A percentile compares a stretch with the other conserved stretches of the same genome.
Conservation (phyloP, 345 rosid genomes). For the Gossypium bickii region DNA sequence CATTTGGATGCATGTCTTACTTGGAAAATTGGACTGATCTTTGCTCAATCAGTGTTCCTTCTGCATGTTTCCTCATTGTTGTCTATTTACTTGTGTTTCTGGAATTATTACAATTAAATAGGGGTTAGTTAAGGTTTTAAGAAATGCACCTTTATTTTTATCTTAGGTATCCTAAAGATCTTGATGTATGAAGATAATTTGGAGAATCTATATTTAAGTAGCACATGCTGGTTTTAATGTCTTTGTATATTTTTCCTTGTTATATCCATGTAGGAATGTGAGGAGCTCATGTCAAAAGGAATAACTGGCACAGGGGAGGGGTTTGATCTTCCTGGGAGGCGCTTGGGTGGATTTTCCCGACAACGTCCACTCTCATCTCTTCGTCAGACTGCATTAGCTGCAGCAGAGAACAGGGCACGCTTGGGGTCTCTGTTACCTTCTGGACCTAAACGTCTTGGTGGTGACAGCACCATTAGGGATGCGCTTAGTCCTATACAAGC, state of each 20-base stretch:
- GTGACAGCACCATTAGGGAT: slow-evolving; percentile 67
- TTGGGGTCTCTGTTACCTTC: slow-evolving; percentile 57
- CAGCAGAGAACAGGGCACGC: slow-evolving; percentile 73
- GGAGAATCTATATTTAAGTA: neutral
- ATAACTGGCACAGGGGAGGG: slow-evolving; percentile 65
- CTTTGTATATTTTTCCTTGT: slow-evolving; percentile 8
- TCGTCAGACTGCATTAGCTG: slow-evolving; percentile 47
- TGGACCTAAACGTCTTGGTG: slow-evolving; percentile 81
- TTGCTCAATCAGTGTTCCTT: neutral
- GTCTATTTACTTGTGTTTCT: slow-evolving; percentile 6
- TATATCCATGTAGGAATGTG: slow-evolving; percentile 64
- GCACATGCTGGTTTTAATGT: neutral
- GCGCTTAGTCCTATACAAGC: slow-evolving; percentile 88
- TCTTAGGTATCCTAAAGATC: neutral
- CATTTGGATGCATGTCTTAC: neutral
- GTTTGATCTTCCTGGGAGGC: slow-evolving; percentile 73
- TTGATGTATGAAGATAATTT: neutral
- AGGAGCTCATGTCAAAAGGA: slow-evolving; percentile 71
- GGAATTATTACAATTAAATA: neutral
- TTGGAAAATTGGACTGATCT: neutral
- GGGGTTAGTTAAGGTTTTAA: neutral
- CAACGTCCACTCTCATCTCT: slow-evolving; percentile 70
- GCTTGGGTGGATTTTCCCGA: slow-evolving; percentile 69
- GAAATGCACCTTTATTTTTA: neutral
- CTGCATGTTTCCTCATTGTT: neutral